These are phyloP conservation scores for Picea mariana DNA, from an alignment of 83 land plant genomes.

Conservation along the genomic window DNA sequence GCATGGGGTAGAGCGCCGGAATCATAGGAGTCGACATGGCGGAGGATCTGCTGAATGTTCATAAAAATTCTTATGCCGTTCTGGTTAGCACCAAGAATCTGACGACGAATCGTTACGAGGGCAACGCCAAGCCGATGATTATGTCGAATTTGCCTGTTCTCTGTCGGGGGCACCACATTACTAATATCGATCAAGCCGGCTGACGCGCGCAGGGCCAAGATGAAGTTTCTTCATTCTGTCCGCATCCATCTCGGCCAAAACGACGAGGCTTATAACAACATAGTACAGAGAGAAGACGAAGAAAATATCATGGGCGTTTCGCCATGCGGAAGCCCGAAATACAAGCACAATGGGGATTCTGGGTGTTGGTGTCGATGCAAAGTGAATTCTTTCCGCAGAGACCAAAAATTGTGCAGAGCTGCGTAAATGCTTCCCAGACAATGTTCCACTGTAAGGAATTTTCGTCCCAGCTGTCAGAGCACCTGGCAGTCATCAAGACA, in stretches of 20 bases:
- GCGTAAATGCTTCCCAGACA: no score
- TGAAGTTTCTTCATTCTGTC: slow-evolving; percentile 9
- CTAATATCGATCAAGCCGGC: slow-evolving; percentile 23
- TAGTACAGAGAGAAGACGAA: slow-evolving; percentile 39
- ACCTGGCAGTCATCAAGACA: no score
- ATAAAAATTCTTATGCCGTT: slow-evolving; percentile 19
- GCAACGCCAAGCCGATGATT: slow-evolving; percentile 34
- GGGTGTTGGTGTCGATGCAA: no score
- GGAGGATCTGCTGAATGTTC: slow-evolving; percentile 18
- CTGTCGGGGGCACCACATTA: slow-evolving; percentile 25
- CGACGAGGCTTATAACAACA: slow-evolving; percentile 34
- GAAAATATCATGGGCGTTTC: slow-evolving; percentile 23
- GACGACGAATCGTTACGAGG: slow-evolving; percentile 24
- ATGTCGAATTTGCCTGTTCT: slow-evolving; percentile 29
- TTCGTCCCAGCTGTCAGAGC: no score
- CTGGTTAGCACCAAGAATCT: slow-evolving; percentile 33
- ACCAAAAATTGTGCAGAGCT: no score
- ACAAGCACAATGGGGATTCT: no score
- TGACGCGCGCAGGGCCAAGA: slow-evolving; percentile 17
- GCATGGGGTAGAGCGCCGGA: slow-evolving; percentile 50
- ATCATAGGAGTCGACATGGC: slow-evolving; percentile 36
- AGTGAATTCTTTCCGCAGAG: no score
- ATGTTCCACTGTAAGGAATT: no score
- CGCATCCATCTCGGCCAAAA: slow-evolving; percentile 26
- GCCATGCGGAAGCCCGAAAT: no score